phyloP scores from a whole-genome alignment of 176 grass and related monocot genomes.

The Hordeum vulgare region MorexV3_pseudomolecules_assembly NC_058519.1:364376405-364376904 shows the following conservation, averaged over 20 bases:
- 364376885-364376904: slow-evolving; percentile 80
- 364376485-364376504: no score
- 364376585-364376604: background rate
- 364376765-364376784: slow-evolving; percentile 87
- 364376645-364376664: background rate
- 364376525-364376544: background rate
- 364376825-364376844: slow-evolving; percentile 55
- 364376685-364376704: slow-evolving; percentile 93
- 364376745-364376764: slow-evolving; percentile 75
- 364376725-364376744: slow-evolving; percentile 88
- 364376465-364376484: no score
- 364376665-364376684: background rate
- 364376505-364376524: background rate
- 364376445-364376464: no score
- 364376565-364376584: no score
- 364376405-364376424: no score
- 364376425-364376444: no score
- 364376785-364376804: slow-evolving; percentile 82
- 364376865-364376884: slow-evolving; percentile 76
- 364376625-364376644: background rate
- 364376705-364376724: slow-evolving; percentile 92
- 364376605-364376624: background rate
- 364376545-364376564: no score
- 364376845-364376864: slow-evolving; percentile 56
- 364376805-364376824: slow-evolving; percentile 93